Percentiles rank a stretch among this genome's conserved stretches.
These are phyloP conservation scores for Clarireedia paspali DNA, from an alignment of 2,329 filamentous ascomycete species.

Conservation along the genomic window DNA sequence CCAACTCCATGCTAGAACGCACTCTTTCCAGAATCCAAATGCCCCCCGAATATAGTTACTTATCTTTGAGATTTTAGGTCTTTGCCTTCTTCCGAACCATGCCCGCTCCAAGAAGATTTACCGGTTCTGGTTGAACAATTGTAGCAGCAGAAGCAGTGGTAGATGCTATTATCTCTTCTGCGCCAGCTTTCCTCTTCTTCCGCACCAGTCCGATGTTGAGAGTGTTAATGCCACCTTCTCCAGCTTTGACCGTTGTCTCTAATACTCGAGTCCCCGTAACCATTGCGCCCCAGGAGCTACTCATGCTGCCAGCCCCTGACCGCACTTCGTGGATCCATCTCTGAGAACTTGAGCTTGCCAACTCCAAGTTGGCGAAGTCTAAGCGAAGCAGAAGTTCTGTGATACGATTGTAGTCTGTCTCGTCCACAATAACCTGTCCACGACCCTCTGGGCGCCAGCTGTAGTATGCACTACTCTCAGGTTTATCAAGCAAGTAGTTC, in stretches of 20 bases:
- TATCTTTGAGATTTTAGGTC: conserved; percentile 15
- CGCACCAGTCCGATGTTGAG: conserved; percentile 36
- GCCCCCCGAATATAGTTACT: background rate
- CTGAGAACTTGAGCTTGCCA: conserved; percentile 55
- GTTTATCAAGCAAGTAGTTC: conserved; percentile 41
- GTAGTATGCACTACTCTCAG: conserved; percentile 53
- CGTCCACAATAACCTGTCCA: conserved; percentile 55
- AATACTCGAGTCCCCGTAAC: conserved; percentile 38
- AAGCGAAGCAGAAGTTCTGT: conserved; percentile 64
- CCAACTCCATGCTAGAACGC: conserved; percentile 1
- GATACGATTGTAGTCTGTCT: conserved; percentile 58
- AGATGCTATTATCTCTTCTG: conserved; percentile 11
- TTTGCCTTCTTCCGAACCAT: conserved; percentile 53
- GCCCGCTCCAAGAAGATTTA: conserved; percentile 43
- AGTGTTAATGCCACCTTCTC: conserved; percentile 26
- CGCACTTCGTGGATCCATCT: conserved; percentile 65
- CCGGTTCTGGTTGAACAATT: conserved; percentile 13
- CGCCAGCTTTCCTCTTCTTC: conserved; percentile 41
- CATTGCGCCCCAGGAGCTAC: conserved; percentile 43
- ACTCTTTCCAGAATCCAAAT: background rate
- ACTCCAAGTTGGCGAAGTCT: conserved; percentile 60
- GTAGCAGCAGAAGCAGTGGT: conserved; percentile 1
- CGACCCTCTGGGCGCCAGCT: conserved; percentile 55
- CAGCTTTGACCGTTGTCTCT: conserved; percentile 15
- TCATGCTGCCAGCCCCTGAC: conserved; percentile 29